Evolutionary conservation across 169 alveolate genomes (phyloP), one percentile per base, ranked within the genome.

Genomic region (Plasmodium fragile): DNA sequence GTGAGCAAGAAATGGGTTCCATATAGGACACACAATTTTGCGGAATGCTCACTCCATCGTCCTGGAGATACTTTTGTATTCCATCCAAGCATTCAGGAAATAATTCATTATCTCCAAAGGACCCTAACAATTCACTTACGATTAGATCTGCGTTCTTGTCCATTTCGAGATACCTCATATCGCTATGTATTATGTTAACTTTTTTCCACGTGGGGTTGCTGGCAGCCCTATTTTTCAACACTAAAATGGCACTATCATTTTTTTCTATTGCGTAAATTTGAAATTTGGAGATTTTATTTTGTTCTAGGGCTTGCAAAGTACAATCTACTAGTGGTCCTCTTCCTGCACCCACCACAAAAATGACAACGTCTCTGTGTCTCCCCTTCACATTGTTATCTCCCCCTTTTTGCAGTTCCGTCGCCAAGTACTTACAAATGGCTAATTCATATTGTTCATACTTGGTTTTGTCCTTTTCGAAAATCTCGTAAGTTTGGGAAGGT

Each of bases 21-120:
- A 93, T 81, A 59, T 81, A 95, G 25, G 96, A 94, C 34, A 92
- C 69, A 85, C 93, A 96, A 77, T 95, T 94, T 59, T 84, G 32
- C 22, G 97, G 97, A n/a, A 96, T 95, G 89, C 94, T 80, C 4
- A 94, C 81, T 41, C 95, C 95, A 79, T 49, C 79, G 32, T 65
- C 78, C 28, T 95, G 81, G 53, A 95, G 89, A n/a, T 80, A 92
- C 59, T 84, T 81, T 87, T 96, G 92, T 28, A 96, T 73, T 13
- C 97, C 96, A 77, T 95, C 96, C n/a, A 96, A 75, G 65, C 97
- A 96, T 82, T 96, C 97, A 16, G 97, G 97, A 52, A 96, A 95
- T 43, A 96, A 90, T 71, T 96, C 97, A 69, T 96, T 96, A 78
- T 96, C 97, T 7, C 97, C 97, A 81, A 95, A 96, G 3, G 97